Percentiles rank a stretch among this genome's conserved stretches.
Conservation (phyloP, 495 filamentous ascomycete genomes). For the Neurospora sp. region DNA sequence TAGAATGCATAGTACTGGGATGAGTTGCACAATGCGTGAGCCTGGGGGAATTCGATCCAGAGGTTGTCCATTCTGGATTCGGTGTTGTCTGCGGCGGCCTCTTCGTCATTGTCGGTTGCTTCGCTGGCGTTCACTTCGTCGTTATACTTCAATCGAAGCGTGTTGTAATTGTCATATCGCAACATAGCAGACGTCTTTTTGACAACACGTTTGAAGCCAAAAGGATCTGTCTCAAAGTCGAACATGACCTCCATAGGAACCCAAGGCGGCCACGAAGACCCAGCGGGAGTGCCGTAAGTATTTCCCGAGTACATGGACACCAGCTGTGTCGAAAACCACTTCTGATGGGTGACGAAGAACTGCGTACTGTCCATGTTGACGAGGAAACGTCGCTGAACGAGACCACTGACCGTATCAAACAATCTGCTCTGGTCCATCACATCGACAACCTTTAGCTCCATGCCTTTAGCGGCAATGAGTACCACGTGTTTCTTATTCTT, state of each 20-base stretch:
- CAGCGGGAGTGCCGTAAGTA: slow-evolving; percentile 74
- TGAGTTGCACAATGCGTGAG: slow-evolving; percentile 88
- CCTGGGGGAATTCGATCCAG: slow-evolving; percentile 90
- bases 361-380: slow-evolving; percentile 93
- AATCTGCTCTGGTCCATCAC: slow-evolving; percentile 95
- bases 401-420: slow-evolving; percentile 81
- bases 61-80: slow-evolving; percentile 88
- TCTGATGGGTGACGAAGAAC: slow-evolving; percentile 92
- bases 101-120: slow-evolving; percentile 8
- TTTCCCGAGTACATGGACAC: slow-evolving; percentile 91
- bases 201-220: slow-evolving; percentile 90
- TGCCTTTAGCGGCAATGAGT: slow-evolving; percentile 86
- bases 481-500: slow-evolving; percentile 92
- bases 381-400: slow-evolving; percentile 88
- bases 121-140: slow-evolving; percentile 72
- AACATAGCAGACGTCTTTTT: slow-evolving; percentile 89
- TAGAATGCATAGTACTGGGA: slow-evolving; percentile 95
- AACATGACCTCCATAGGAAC: slow-evolving; percentile 97
- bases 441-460: slow-evolving; percentile 92
- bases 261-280: slow-evolving; percentile 93
- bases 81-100: slow-evolving; percentile 37
- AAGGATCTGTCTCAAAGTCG: slow-evolving; percentile 82
- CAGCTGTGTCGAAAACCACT: slow-evolving; percentile 67
- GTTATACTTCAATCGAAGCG: slow-evolving; percentile 91
- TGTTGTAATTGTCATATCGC: slow-evolving; percentile 97